Conservation (phyloP, 768 basidiomycete genomes). For the Suillus spraguei region DNA sequence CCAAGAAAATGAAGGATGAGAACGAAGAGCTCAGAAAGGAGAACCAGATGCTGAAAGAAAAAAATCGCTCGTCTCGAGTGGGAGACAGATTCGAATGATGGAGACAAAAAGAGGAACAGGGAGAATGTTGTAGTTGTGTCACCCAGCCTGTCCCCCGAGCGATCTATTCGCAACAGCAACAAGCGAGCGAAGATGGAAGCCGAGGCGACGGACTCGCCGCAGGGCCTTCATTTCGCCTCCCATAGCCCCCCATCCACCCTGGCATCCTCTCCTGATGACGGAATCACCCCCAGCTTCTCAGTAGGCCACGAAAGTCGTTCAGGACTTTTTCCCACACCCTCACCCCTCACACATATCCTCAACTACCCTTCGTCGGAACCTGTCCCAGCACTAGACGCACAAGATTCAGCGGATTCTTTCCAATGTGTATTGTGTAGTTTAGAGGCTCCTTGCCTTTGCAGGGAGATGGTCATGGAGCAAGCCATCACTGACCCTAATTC, state of each 20-base stretch:
- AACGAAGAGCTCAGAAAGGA: conserved; percentile 75
- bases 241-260: conserved; percentile 45
- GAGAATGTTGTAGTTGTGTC: conserved; percentile 49
- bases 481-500: conserved; percentile 27
- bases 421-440: conserved; percentile 77
- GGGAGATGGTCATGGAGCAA: conserved; percentile 60
- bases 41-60: conserved; percentile 61
- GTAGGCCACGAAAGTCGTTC: conserved; percentile 27
- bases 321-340: conserved; percentile 34
- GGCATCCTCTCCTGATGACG: conserved; percentile 53
- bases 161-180: conserved; percentile 24
- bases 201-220: conserved; percentile 23
- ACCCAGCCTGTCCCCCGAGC: conserved; percentile 22
- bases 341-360: conserved; percentile 34
- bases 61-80: conserved; percentile 44
- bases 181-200: conserved; percentile 41
- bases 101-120: conserved; percentile 61
- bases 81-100: conserved; percentile 33
- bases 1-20: conserved; percentile 85
- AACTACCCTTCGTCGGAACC: conserved; percentile 39
- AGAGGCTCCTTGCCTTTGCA: conserved; percentile 74
- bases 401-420: conserved; percentile 34
- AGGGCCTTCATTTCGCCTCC: conserved; percentile 25
- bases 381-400: conserved; percentile 35
- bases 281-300: conserved; percentile 32